Evolutionary conservation across 129 eudicot species (phyloP), one percentile per base, ranked within the genome.

Genomic region (Dittrichia graveolens): DNA sequence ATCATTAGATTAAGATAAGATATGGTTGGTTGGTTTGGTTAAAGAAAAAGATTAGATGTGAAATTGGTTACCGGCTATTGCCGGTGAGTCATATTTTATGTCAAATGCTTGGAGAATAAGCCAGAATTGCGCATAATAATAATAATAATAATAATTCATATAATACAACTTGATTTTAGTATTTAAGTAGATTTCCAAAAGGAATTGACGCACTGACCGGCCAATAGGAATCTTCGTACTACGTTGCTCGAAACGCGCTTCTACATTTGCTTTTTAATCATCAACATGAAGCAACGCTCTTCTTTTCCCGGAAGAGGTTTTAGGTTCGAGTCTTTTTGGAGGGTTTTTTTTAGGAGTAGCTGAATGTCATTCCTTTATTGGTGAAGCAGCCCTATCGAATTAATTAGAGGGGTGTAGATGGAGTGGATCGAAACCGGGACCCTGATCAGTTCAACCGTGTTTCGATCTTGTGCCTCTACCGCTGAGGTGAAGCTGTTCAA

Each of bases 81-180:
- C 43, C 72, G 62, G 72, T 73, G 60, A 39, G 35, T 7, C 13
- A 49, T n/a, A 7, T 7, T 44, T 64, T 38, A 61, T 46, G 50
- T 65, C 63, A 44, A 14, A 53, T 65, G 47, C 66, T 65, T 65
- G 79, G 73, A 67, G 79, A 19, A 74, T 7, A 75, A 43, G 56
- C 42, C 73, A 54, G 13, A 41, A 53, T 40, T 54, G 52, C 8
- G 52, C 0, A 11, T 13, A 12, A 19, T 19, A 24, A 24, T 24
- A n/a, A 7, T 63, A 43, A 38, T 10, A 7, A 54, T 9, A 24
- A 8, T 57, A 57, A 16, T 9, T 55, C 6, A 52, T 15, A 52
- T 14, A 8, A 15, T 14, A n/a, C 16, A n/a, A n/a, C n/a, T 52
- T 52, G 14, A 18, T 54, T 54, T 34, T 7, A 54, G 19, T 54